These are phyloP conservation scores for Gossypium raimondii DNA, from an alignment of 345 rosid species.

Conservation along the genomic window DNA sequence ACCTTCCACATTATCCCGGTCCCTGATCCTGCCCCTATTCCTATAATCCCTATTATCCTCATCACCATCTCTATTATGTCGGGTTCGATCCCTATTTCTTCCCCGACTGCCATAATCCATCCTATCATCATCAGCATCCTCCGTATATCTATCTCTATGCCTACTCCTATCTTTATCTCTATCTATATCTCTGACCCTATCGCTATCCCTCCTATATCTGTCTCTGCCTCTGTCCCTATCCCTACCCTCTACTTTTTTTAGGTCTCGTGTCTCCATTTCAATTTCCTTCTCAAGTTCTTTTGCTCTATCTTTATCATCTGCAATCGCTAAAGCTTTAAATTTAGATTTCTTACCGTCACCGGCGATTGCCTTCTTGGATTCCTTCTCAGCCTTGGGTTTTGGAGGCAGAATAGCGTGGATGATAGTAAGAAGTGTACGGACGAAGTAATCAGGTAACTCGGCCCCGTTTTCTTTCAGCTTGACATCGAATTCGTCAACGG, in stretches of 20 bases:
- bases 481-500: slow-evolving; percentile 68
- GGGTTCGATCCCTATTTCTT: slow-evolving; percentile 31
- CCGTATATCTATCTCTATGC: slow-evolving; percentile 19
- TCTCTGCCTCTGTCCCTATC: slow-evolving; percentile 19
- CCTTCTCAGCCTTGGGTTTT: slow-evolving; percentile 39
- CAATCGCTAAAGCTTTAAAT: slow-evolving; percentile 65
- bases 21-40: slow-evolving; percentile 24
- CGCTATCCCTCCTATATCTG: slow-evolving; percentile 12
- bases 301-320: slow-evolving; percentile 58
- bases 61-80: slow-evolving; percentile 22
- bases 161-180: slow-evolving; percentile 24
- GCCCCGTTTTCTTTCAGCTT: slow-evolving; percentile 71
- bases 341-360: slow-evolving; percentile 40
- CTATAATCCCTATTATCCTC: slow-evolving; percentile 23
- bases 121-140: slow-evolving; percentile 29
- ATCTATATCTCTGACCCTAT: slow-evolving; percentile 20
- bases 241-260: slow-evolving; percentile 12
- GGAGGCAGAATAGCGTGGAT: slow-evolving; percentile 88
- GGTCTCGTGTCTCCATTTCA: slow-evolving; percentile 24
- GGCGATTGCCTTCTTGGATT: slow-evolving; percentile 20
- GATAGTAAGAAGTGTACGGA: slow-evolving; percentile 61
- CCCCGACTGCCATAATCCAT: slow-evolving; percentile 20
- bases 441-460: slow-evolving; percentile 89
- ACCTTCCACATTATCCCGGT: slow-evolving; percentile 22
- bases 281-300: slow-evolving; percentile 68